Evolutionary conservation across 371 early-diverging fungal species (phyloP).

Genomic region (Synchytrium microbalum): DNA sequence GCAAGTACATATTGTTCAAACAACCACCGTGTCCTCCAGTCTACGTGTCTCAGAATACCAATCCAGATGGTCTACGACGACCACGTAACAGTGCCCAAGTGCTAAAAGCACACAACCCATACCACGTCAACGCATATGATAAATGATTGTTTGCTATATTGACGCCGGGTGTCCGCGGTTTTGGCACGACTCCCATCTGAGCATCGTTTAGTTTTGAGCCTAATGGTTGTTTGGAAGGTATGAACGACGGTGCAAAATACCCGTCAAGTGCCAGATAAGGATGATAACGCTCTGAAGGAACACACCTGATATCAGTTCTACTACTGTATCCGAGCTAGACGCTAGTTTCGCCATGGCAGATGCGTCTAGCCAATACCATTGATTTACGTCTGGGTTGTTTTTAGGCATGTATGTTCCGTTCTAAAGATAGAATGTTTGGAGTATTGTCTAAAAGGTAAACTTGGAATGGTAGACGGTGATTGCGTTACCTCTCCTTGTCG

Average conservation of each 20-base stretch:
- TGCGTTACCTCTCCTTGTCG: background rate
- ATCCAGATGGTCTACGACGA: no score
- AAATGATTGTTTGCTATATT: slow-evolving; percentile 78
- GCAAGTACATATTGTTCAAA: no score
- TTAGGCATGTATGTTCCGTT: slow-evolving; percentile 1
- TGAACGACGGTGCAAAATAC: background rate
- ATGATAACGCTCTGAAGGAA: background rate
- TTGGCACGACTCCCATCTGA: slow-evolving; percentile 50
- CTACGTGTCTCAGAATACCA: no score
- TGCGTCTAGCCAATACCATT: slow-evolving; percentile 81
- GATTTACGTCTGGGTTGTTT: slow-evolving; percentile 39
- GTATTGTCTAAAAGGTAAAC: slow-evolving; percentile 17
- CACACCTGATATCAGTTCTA: background rate
- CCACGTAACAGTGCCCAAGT: background rate
- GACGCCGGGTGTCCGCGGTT: slow-evolving; percentile 60
- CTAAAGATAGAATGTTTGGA: slow-evolving; percentile 31
- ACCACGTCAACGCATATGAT: slow-evolving; percentile 86
- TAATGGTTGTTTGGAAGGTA: background rate
- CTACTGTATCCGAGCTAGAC: background rate
- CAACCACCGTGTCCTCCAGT: no score
- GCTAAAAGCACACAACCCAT: slow-evolving; percentile 13
- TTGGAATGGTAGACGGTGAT: slow-evolving; percentile 6
- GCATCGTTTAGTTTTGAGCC: background rate
- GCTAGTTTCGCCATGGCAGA: background rate
- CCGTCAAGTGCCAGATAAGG: background rate